These are phyloP conservation scores for Sclerotiophoma versabilis DNA, from an alignment of 2,329 filamentous ascomycete species.

Conservation along the genomic window DNA sequence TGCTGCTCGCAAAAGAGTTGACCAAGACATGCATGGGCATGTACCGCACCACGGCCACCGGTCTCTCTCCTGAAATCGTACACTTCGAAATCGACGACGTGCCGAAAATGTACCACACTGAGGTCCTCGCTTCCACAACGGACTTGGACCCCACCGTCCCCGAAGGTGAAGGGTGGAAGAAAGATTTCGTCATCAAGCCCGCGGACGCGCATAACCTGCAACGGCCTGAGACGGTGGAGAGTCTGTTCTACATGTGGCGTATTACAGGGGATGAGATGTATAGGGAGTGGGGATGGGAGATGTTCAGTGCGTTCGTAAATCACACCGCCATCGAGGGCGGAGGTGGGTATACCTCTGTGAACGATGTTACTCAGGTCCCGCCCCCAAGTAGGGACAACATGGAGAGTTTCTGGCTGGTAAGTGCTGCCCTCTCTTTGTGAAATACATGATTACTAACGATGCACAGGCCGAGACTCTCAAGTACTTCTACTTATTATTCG, in stretches of 20 bases:
- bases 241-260: conserved; percentile 97
- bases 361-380: conserved; percentile 75
- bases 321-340: conserved; percentile 80
- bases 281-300: conserved; percentile 97
- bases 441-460: background rate
- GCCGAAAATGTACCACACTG: conserved; percentile 63
- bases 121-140: conserved; percentile 55
- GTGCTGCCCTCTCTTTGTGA: conserved; percentile 40
- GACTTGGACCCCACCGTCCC: conserved; percentile 35
- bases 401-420: conserved; percentile 97
- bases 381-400: conserved; percentile 82
- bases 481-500: conserved; percentile 96
- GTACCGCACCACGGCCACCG: conserved; percentile 89
- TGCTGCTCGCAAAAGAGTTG: conserved; percentile 84
- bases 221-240: conserved; percentile 95
- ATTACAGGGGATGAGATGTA: conserved; percentile 91
- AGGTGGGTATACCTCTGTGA: conserved; percentile 82
- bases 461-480: conserved; percentile 89
- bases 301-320: conserved; percentile 91
- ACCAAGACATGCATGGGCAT: conserved; percentile 99
- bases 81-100: conserved; percentile 81
- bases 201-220: conserved; percentile 93
- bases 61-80: conserved; percentile 92
- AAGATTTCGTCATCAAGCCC: conserved; percentile 80
- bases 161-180: conserved; percentile 69